phyloP scores from a whole-genome alignment of 2,329 filamentous ascomycete genomes.

The Cryphonectria carpinicola region DNA sequence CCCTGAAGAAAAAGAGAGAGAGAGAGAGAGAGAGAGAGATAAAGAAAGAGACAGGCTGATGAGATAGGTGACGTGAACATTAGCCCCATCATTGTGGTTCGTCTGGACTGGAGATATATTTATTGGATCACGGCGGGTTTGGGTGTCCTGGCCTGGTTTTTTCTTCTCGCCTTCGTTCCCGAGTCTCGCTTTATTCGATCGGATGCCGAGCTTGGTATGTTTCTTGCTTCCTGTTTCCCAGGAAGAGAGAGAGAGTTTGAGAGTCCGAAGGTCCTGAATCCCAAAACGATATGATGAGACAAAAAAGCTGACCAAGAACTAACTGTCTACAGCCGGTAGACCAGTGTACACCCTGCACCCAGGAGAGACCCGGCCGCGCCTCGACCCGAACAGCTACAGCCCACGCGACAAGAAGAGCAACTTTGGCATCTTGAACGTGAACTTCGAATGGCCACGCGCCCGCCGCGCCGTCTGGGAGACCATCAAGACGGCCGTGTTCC shows the following conservation, averaged over 20 bases:
- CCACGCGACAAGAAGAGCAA: conserved; percentile 34
- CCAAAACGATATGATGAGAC: no score
- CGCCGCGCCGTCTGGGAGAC: conserved; percentile 28
- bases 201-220: conserved; percentile 34
- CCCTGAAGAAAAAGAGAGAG: background rate
- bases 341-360: conserved; percentile 32
- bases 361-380: conserved; percentile 35
- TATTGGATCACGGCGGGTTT: conserved; percentile 39
- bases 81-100: conserved; percentile 35
- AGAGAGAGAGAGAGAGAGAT: background rate
- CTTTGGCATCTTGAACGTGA: conserved; percentile 35
- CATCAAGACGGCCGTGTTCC: conserved; percentile 35
- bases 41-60: background rate
- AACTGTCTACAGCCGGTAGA: conserved; percentile 31
- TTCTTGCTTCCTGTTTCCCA: background rate
- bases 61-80: background rate
- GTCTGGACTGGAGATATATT: conserved; percentile 38
- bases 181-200: conserved; percentile 37
- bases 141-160: conserved; percentile 37
- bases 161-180: conserved; percentile 36
- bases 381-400: conserved; percentile 35
- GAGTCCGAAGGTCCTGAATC: no score
- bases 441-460: conserved; percentile 32
- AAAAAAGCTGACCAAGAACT: no score
- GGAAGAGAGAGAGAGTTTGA: no score